Evolutionary conservation across 192 early-diverging fungal genomes (phyloP).

Genomic region (Coemansia sp.): DNA sequence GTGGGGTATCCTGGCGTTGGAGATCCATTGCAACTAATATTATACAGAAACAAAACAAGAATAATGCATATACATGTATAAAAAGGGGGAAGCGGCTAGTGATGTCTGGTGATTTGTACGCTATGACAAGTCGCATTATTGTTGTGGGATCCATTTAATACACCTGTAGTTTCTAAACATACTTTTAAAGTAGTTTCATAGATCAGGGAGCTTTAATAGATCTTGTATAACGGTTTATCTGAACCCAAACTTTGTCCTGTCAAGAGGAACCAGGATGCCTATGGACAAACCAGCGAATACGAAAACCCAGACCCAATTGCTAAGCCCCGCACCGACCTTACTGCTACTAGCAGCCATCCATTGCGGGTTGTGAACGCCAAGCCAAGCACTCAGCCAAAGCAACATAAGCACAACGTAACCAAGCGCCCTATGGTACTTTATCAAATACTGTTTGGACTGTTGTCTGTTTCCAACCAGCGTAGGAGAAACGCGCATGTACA

Average conservation of each 20-base stretch:
- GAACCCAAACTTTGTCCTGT: constrained; percentile 19
- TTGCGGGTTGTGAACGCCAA: constrained; percentile 25
- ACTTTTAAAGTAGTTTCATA: too few relatives aligned
- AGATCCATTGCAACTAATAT: background rate
- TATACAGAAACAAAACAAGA: background rate
- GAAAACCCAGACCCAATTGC: constrained; percentile 21
- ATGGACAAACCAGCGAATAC: constrained; percentile 17
- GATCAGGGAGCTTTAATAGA: too few relatives aligned
- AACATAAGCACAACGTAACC: constrained; percentile 15
- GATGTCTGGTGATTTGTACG: background rate
- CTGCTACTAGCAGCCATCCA: constrained; percentile 1
- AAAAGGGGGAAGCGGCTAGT: background rate
- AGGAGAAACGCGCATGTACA: background rate
- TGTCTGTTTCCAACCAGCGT: background rate
- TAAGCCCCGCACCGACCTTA: background rate
- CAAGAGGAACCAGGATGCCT: constrained; percentile 16
- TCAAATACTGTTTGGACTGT: constrained; percentile 9
- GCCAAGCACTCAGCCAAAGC: constrained; percentile 32
- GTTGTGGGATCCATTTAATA: background rate
- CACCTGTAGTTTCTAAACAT: too few relatives aligned
- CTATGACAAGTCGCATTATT: background rate
- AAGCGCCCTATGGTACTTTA: constrained; percentile 14
- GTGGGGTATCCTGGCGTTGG: background rate
- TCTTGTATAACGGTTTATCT: background rate
- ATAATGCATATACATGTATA: background rate